A percentile compares a stretch with the other conserved stretches of the same genome.
Evolutionary conservation across 1,284 basidiomycete species (phyloP).

Genomic region (Rhodotorula sp.): DNA sequence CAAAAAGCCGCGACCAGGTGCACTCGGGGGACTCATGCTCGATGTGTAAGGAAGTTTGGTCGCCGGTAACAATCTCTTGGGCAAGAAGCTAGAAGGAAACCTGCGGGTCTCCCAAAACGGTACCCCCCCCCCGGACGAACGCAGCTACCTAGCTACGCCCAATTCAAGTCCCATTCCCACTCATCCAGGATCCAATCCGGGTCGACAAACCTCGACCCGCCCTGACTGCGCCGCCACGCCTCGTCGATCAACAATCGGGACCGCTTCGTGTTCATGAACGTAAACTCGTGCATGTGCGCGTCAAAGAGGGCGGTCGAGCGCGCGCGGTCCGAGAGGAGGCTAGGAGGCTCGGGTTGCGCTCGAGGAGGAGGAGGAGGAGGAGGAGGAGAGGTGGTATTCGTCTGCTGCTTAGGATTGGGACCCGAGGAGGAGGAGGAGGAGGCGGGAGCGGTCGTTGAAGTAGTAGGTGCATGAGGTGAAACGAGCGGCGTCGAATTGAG

Average conservation of each 20-base stretch:
- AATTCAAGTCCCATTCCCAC: slow-evolving; percentile 25
- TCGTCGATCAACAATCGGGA: slow-evolving; percentile 14
- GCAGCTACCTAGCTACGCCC: no score
- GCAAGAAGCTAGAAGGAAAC: no score
- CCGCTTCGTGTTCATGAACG: slow-evolving; percentile 24
- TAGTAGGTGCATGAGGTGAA: slow-evolving; percentile 2
- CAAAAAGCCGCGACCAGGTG: no score
- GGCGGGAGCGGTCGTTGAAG: neutral
- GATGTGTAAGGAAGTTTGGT: no score
- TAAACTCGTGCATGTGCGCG: slow-evolving; percentile 20
- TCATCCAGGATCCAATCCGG: slow-evolving; percentile 16
- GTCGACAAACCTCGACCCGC: slow-evolving; percentile 15
- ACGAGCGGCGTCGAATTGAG: slow-evolving; percentile 23
- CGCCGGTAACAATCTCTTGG: no score
- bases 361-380: neutral
- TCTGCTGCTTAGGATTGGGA: neutral
- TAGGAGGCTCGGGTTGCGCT: neutral
- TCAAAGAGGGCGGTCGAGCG: slow-evolving; percentile 20
- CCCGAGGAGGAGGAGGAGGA: neutral
- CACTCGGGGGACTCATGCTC: no score
- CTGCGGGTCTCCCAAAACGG: no score
- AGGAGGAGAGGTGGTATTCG: neutral
- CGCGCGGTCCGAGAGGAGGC: slow-evolving; percentile 2
- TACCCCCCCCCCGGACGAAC: no score
- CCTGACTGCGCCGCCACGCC: slow-evolving; percentile 12